Percentiles rank a stretch among this genome's conserved stretches.
Conservation (phyloP, 257 asterid genomes). For the Cruciata laevipes region DNA sequence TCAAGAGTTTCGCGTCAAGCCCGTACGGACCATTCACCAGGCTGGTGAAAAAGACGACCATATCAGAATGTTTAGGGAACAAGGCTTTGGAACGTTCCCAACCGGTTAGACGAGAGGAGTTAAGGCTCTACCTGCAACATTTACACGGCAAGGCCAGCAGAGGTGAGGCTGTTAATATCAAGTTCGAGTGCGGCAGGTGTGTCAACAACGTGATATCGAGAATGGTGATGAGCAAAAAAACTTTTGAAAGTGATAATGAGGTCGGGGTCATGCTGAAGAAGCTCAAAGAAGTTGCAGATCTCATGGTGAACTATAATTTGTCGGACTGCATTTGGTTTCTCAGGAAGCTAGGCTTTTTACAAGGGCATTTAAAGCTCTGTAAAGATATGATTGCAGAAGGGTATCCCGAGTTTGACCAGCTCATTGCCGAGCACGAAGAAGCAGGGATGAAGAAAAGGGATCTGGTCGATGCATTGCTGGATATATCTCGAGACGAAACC, state of each 20-base stretch:
- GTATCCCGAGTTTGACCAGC: constrained; percentile 45
- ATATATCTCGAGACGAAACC: constrained; percentile 43
- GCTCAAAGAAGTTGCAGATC: constrained; percentile 43
- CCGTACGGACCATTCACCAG: constrained; percentile 49
- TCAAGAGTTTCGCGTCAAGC: constrained; percentile 57
- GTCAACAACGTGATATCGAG: constrained; percentile 51
- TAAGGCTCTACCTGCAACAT: constrained; percentile 19
- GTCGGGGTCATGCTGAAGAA: constrained; percentile 43
- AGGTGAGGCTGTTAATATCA: constrained; percentile 37
- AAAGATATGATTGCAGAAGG: constrained; percentile 36
- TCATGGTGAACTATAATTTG: constrained; percentile 48
- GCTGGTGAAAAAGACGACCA: constrained; percentile 63
- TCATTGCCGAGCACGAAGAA: too few relatives aligned
- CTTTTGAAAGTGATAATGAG: constrained; percentile 42
- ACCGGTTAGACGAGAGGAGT: constrained; percentile 48
- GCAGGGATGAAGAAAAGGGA: constrained; percentile 41
- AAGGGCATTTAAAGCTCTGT: constrained; percentile 46
- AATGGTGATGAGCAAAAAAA: constrained; percentile 54
- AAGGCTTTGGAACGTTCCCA: constrained; percentile 41
- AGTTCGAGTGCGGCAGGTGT: constrained; percentile 42
- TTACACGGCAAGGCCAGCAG: constrained; percentile 23
- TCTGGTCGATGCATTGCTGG: constrained; percentile 55
- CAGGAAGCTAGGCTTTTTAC: constrained; percentile 59
- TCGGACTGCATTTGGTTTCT: constrained; percentile 60
- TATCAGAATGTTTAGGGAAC: constrained; percentile 63